Evolutionary conservation across 164 flowering plant species (phyloP).

Genomic region (Pachysandra terminalis): DNA sequence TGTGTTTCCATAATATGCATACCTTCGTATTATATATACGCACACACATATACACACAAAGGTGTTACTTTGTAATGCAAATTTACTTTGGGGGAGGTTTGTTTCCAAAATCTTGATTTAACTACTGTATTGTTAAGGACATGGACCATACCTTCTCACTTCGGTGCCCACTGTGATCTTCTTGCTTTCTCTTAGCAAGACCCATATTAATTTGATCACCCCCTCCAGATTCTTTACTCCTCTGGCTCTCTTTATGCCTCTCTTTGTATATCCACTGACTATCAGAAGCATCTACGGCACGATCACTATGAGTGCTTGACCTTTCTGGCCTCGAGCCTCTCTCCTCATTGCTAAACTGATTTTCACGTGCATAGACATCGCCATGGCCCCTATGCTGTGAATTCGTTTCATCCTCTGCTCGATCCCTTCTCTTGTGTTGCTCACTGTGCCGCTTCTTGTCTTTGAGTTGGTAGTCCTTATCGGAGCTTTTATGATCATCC

Average conservation of each 20-base stretch:
- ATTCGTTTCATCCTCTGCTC: conserved; percentile 48
- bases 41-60: no score
- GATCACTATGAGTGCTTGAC: conserved; percentile 49
- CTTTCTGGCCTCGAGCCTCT: conserved; percentile 67
- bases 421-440: conserved; percentile 56
- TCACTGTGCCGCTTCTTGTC: conserved; percentile 56
- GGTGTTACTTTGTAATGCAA: background rate
- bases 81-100: conserved; percentile 1
- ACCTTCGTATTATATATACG: no score
- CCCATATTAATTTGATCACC: conserved; percentile 30
- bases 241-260: conserved; percentile 46
- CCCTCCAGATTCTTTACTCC: conserved; percentile 54
- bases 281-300: conserved; percentile 35
- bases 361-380: conserved; percentile 51
- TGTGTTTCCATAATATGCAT: no score
- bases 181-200: conserved; percentile 50
- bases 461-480: conserved; percentile 53
- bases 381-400: conserved; percentile 66
- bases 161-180: conserved; percentile 42
- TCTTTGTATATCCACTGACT: conserved; percentile 49
- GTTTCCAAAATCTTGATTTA: background rate
- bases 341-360: conserved; percentile 44
- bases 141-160: conserved; percentile 60
- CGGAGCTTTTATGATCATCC: conserved; percentile 61
- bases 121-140: background rate